Percentiles rank a stretch among this genome's conserved stretches.
phyloP scores from a whole-genome alignment of 2,329 filamentous ascomycete genomes.

The Clonostachys rosea region DNA sequence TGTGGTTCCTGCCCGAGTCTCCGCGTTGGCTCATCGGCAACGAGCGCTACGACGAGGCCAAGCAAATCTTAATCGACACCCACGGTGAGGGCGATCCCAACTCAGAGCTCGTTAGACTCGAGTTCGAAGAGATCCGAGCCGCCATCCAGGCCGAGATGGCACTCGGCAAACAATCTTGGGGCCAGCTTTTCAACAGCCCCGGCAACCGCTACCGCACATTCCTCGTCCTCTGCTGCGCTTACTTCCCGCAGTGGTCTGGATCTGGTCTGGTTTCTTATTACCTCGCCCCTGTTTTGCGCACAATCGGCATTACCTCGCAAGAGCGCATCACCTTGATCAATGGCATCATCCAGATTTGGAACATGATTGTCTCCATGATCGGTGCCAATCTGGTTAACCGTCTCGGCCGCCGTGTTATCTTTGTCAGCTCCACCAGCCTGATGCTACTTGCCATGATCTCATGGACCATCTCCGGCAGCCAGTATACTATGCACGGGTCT shows the following conservation, averaged over 20 bases:
- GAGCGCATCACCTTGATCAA: constrained; percentile 40
- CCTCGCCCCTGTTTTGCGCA: constrained; percentile 36
- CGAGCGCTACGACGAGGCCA: constrained; percentile 16
- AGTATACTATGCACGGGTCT: constrained; percentile 24
- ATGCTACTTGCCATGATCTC: background rate
- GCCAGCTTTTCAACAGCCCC: constrained; percentile 46
- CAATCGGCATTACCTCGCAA: constrained; percentile 35
- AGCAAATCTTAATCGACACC: constrained; percentile 16
- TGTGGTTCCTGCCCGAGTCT: constrained; percentile 22
- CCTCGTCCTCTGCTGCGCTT: constrained; percentile 45
- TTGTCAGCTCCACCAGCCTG: constrained; percentile 1
- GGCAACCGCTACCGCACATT: constrained; percentile 40
- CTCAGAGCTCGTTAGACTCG: constrained; percentile 46
- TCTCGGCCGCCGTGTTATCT: constrained; percentile 14
- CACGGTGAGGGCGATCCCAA: constrained; percentile 30
- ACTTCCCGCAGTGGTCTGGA: constrained; percentile 43
- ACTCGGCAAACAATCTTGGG: constrained; percentile 50
- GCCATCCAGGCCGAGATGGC: constrained; percentile 30
- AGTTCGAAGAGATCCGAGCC: constrained; percentile 52
- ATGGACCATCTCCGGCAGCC: constrained; percentile 10
- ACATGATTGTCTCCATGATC: constrained; percentile 18
- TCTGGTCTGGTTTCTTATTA: constrained; percentile 32
- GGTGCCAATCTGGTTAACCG: constrained; percentile 18
- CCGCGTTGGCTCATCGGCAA: constrained; percentile 24
- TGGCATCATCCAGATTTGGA: constrained; percentile 14